Percentiles rank a stretch among this genome's conserved stretches.
These are phyloP conservation scores for Talaromyces sp. DNA, from an alignment of 2,329 filamentous ascomycete genomes.

Conservation along the genomic window DNA sequence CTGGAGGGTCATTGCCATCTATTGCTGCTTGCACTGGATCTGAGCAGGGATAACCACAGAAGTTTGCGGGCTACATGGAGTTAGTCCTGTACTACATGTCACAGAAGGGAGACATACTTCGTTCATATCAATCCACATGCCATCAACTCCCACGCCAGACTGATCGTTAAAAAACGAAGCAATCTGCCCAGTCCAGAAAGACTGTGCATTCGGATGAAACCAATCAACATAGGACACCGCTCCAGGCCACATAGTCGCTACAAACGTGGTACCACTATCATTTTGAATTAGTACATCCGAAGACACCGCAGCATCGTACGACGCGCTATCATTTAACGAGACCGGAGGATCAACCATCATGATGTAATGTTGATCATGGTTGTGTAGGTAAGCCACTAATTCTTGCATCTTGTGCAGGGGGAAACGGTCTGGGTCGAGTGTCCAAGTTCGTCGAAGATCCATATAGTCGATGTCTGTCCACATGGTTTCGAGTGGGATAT, in stretches of 20 bases:
- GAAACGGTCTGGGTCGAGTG: conserved; percentile 38
- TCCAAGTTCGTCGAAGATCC: conserved; percentile 38
- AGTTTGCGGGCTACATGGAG: conserved; percentile 39
- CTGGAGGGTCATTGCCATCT: conserved; percentile 51
- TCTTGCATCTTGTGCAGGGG: conserved; percentile 55
- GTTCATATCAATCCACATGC: conserved; percentile 73
- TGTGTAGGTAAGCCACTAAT: conserved; percentile 64
- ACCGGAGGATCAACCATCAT: conserved; percentile 69
- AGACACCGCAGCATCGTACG: conserved; percentile 61
- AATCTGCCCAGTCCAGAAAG: conserved; percentile 70
- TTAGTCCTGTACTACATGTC: not conserved
- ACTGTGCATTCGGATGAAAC: conserved; percentile 63
- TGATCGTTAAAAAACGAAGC: conserved; percentile 60
- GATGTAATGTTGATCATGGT: conserved; percentile 65
- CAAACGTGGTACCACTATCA: conserved; percentile 54
- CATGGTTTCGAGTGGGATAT: conserved; percentile 45
- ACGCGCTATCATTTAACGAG: conserved; percentile 23
- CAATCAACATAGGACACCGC: conserved; percentile 72
- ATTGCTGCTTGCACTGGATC: conserved; percentile 51
- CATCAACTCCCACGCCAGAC: conserved; percentile 70
- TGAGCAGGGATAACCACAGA: conserved; percentile 56
- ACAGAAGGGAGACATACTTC: conserved; percentile 36
- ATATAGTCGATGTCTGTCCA: conserved; percentile 48
- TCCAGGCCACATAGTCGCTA: conserved; percentile 72
- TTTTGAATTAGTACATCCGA: conserved; percentile 53